Conservation (phyloP, 1,139 yeast genomes). For the Eremothecium gossypii region DNA sequence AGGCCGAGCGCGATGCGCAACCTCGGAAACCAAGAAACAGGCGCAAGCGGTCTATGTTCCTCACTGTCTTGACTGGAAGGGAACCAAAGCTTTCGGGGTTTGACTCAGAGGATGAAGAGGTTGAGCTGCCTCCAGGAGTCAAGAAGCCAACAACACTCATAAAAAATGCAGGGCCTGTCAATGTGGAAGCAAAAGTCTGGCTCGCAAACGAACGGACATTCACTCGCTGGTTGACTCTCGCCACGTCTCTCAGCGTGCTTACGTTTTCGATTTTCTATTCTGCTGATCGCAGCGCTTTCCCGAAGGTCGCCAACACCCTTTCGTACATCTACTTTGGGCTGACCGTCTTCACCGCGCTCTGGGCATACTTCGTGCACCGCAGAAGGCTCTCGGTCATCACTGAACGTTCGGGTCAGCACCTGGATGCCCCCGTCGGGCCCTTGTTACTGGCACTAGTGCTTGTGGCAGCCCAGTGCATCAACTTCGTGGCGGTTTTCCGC, state of each 20-base stretch:
- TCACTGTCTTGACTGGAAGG: constrained; percentile 26
- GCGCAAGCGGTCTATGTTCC: constrained; percentile 18
- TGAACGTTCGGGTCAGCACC: constrained; percentile 75
- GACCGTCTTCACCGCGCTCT: constrained; percentile 71
- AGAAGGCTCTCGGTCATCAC: constrained; percentile 63
- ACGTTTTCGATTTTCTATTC: constrained; percentile 79
- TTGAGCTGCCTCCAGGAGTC: constrained; percentile 83
- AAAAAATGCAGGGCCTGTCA: constrained; percentile 84
- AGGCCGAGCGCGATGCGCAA: constrained; percentile 8
- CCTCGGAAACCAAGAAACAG: constrained; percentile 6
- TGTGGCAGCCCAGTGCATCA: constrained; percentile 54
- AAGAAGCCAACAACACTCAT: constrained; percentile 67
- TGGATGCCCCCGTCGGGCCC: constrained; percentile 89
- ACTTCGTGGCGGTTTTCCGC: constrained; percentile 62
- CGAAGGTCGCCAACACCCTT: constrained; percentile 46
- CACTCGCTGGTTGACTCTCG: constrained; percentile 89
- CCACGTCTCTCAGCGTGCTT: constrained; percentile 77
- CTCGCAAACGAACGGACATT: constrained; percentile 96
- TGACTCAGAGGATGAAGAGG: constrained; percentile 86
- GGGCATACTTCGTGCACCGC: constrained; percentile 81
- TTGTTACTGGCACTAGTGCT: constrained; percentile 66
- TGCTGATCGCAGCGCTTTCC: constrained; percentile 54
- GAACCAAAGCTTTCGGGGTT: constrained; percentile 40
- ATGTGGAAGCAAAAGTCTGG: constrained; percentile 97
- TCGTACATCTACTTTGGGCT: constrained; percentile 75